phyloP scores from a whole-genome alignment of 2,329 filamentous ascomycete species.

The Metarhizium humberi region DNA sequence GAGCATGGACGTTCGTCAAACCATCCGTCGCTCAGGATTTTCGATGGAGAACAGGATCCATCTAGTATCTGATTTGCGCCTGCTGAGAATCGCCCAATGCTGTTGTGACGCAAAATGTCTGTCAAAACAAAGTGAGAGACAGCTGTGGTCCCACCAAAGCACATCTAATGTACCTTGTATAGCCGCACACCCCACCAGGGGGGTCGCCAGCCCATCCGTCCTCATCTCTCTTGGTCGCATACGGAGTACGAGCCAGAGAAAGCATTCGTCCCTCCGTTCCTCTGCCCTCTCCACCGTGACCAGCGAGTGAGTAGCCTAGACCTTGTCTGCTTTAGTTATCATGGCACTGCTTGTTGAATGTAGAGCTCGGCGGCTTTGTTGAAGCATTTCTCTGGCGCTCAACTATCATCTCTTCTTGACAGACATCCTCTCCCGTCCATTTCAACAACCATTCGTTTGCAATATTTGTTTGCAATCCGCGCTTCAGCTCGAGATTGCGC shows the following conservation, averaged over 20 bases:
- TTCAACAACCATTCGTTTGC: background rate
- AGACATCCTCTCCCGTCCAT: background rate
- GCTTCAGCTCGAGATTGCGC: background rate
- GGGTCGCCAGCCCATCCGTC: background rate
- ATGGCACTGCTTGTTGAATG: conserved; percentile 1
- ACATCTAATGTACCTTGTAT: background rate
- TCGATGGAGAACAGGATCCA: background rate
- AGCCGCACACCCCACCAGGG: background rate
- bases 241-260: too few relatives aligned
- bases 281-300: conserved; percentile 5
- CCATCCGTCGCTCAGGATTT: background rate
- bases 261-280: conserved; percentile 5
- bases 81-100: background rate
- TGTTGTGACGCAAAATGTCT: background rate
- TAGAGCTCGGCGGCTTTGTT: conserved; percentile 2
- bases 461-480: background rate
- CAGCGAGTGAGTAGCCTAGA: background rate
- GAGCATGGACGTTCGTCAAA: too few relatives aligned
- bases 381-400: conserved; percentile 2
- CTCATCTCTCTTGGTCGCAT: background rate
- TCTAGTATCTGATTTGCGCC: background rate
- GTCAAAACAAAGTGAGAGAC: background rate
- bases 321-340: conserved; percentile 3
- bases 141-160: background rate
- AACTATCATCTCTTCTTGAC: background rate